These are phyloP conservation scores for Apiospora arundinis DNA, from an alignment of 2,329 filamentous ascomycete genomes.

Conservation along the genomic window DNA sequence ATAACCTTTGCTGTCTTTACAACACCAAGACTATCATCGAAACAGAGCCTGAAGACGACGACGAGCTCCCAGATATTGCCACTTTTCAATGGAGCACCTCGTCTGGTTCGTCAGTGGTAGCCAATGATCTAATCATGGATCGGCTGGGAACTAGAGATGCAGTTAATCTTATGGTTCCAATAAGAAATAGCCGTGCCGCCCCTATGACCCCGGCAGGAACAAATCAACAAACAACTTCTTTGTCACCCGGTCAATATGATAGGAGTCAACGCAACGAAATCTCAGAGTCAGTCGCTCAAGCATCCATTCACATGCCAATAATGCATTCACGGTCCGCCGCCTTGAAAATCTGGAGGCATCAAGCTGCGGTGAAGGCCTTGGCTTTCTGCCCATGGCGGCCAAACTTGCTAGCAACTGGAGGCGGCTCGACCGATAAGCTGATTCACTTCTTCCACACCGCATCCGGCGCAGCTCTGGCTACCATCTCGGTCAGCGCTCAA, in stretches of 20 bases:
- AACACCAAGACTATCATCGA: constrained; percentile 65
- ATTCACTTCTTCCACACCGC: constrained; percentile 94
- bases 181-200: background rate
- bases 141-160: background rate
- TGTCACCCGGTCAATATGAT: background rate
- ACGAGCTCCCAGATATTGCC: background rate
- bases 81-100: constrained; percentile 14
- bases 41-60: constrained; percentile 16
- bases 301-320: constrained; percentile 40
- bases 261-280: background rate
- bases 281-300: constrained; percentile 38
- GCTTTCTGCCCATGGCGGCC: constrained; percentile 96
- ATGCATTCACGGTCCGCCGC: constrained; percentile 62
- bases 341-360: constrained; percentile 77
- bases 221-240: background rate
- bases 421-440: constrained; percentile 91
- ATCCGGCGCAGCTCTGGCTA: constrained; percentile 84
- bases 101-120: background rate
- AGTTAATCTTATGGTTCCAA: background rate
- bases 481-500: constrained; percentile 90
- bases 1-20: constrained; percentile 87
- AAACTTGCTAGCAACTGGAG: constrained; percentile 85
- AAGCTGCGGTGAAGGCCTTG: constrained; percentile 93
- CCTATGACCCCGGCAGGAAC: background rate
- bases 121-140: background rate